phyloP scores from a whole-genome alignment of 345 rosid species.

The Ricinus communis region DNA sequence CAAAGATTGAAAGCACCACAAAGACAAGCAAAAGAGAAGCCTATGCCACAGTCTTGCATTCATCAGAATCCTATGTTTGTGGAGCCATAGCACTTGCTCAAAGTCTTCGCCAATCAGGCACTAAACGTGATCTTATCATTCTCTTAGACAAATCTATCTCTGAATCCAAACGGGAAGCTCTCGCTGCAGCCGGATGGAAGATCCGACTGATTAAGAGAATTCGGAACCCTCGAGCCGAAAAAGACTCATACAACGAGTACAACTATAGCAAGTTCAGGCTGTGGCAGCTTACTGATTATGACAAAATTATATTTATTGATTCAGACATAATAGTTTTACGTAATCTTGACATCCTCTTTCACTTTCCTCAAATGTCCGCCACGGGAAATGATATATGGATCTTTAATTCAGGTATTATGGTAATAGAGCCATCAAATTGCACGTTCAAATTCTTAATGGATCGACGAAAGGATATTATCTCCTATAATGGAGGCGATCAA shows the following conservation, averaged over 20 bases:
- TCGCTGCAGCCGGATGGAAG: slow-evolving; percentile 76
- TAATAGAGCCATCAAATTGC: slow-evolving; percentile 94
- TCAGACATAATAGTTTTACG: slow-evolving; percentile 79
- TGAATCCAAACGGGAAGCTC: slow-evolving; percentile 52
- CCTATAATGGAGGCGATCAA: slow-evolving; percentile 95
- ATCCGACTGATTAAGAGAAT: slow-evolving; percentile 63
- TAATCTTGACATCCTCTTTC: slow-evolving; percentile 73
- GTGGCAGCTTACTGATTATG: slow-evolving; percentile 87
- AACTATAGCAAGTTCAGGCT: slow-evolving; percentile 90
- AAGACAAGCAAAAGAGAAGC: slow-evolving; percentile 64
- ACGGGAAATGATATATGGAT: slow-evolving; percentile 83
- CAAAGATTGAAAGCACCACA: slow-evolving; percentile 50
- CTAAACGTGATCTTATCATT: slow-evolving; percentile 80
- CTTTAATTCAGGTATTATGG: slow-evolving; percentile 94
- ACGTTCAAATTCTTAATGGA: slow-evolving; percentile 65
- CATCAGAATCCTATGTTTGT: slow-evolving; percentile 79
- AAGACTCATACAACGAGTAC: slow-evolving; percentile 71
- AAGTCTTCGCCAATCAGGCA: slow-evolving; percentile 74
- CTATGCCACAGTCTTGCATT: slow-evolving; percentile 86
- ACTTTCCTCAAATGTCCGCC: slow-evolving; percentile 87
- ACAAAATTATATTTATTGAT: slow-evolving; percentile 82
- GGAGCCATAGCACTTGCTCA: slow-evolving; percentile 91
- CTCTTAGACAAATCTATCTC: slow-evolving; percentile 81
- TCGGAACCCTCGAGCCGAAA: slow-evolving; percentile 76
- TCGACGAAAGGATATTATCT: slow-evolving; percentile 57